These are phyloP conservation scores for Kuraishia floccosa DNA, from an alignment of 805 yeast species.

Conservation along the genomic window DNA sequence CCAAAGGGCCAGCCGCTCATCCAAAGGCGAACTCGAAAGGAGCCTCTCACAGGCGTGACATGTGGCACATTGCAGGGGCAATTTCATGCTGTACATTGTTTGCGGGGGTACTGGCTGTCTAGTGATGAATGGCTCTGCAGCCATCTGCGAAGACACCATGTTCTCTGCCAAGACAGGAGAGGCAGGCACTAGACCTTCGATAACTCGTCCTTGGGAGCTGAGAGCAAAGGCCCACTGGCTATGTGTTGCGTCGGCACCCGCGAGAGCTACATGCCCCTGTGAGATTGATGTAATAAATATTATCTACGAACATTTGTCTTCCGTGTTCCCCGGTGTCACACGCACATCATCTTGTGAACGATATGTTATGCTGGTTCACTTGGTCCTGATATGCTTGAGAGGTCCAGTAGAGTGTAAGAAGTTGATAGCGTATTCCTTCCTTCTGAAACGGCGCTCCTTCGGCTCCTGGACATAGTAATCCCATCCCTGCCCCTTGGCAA, in stretches of 20 bases:
- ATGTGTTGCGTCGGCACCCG: neutral
- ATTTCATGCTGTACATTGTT: no score
- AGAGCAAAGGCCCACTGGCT: neutral
- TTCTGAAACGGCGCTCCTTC: constrained; percentile 57
- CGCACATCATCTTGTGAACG: neutral
- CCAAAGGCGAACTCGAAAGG: no score
- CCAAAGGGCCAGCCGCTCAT: no score
- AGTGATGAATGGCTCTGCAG: no score
- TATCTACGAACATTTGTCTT: neutral
- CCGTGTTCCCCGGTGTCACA: neutral
- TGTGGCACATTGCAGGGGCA: no score
- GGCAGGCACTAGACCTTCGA: neutral
- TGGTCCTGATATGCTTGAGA: constrained; percentile 73
- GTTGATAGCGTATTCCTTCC: constrained; percentile 66
- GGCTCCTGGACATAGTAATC: constrained; percentile 77
- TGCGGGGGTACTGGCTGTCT: no score
- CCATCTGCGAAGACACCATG: no score
- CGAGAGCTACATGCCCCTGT: neutral
- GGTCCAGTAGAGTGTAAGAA: constrained; percentile 60
- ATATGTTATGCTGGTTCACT: constrained; percentile 19
- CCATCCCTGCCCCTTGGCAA: constrained; percentile 83
- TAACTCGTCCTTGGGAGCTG: no score
- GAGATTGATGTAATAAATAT: neutral
- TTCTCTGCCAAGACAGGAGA: no score
- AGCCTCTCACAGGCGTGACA: no score